These are phyloP conservation scores for Metschnikowia noctiluminum DNA, from an alignment of 805 yeast species.

Conservation along the genomic window DNA sequence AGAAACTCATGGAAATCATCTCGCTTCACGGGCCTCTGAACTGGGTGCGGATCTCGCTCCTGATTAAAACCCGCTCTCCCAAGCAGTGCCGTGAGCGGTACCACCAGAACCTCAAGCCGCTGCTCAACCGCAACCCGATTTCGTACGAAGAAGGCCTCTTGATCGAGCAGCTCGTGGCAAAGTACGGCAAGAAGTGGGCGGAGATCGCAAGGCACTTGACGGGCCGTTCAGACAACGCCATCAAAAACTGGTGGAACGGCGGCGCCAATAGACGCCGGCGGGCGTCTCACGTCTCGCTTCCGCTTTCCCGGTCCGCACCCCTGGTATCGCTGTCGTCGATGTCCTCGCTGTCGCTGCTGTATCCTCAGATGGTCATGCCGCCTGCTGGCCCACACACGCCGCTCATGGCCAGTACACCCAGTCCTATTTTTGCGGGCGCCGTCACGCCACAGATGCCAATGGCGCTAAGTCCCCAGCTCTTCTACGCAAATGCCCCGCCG, in stretches of 20 bases:
- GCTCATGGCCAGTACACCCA: not conserved
- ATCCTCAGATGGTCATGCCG: not conserved
- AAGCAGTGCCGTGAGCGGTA: conserved; percentile 90
- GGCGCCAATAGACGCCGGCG: conserved; percentile 82
- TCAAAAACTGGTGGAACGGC: conserved; percentile 96
- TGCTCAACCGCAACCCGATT: conserved; percentile 77
- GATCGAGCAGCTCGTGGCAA: conserved; percentile 74
- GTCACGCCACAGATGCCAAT: not conserved
- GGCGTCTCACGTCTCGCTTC: conserved; percentile 21
- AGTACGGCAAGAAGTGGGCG: conserved; percentile 90
- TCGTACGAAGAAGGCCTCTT: conserved; percentile 78
- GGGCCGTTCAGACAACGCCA: conserved; percentile 87
- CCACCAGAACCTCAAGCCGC: conserved; percentile 87
- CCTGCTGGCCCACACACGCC: not conserved
- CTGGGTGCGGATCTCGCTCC: conserved; percentile 83
- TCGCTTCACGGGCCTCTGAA: conserved; percentile 72
- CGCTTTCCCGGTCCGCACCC: not conserved
- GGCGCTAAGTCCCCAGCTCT: not conserved
- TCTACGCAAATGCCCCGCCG: not conserved
- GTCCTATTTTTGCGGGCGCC: not conserved
- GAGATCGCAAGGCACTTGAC: conserved; percentile 84
- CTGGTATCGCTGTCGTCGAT: not conserved
- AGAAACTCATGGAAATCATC: conserved; percentile 64
- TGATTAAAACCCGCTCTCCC: conserved; percentile 74
- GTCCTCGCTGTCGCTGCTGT: not conserved